Base-by-base conservation (phyloP, 148 eudicot species). In the Diospyros lotus region DNA sequence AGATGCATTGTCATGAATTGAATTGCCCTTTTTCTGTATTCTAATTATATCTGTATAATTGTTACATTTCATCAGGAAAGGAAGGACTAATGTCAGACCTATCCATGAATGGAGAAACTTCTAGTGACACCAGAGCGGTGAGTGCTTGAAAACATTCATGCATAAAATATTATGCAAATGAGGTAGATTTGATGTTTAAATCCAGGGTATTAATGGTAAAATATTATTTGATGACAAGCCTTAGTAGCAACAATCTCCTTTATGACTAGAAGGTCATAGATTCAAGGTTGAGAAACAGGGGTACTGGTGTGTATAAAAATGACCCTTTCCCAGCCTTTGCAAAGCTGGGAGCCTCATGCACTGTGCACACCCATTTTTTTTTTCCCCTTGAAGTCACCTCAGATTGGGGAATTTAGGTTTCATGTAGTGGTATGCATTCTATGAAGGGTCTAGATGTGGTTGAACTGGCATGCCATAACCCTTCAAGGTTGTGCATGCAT, bases 61-160 rank as follows among this genome's bases (percentile, higher is more conserved):
- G 58, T 28, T 77, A 9, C 50, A 66, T 46, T 73, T 13, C 44
- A 38, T 73, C 61, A 78, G 80, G 76, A 39, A 3, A 58, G 18
- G 60, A 78, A 46, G 52, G 11, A n/a, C 65, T 38, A 62, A 78
- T 73, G 80, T 51, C 67, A 48, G 56, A 73, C 53, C 5, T 59
- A 51, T 59, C 46, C 18, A 66, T 39, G 12, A 43, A 58, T 42
- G 68, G 70, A 0, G 76, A 66, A n/a, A 66, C 66, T 66, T 43
- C 46, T 60, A 59, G 15, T 40, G 11, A 38, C 45, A 42, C 4
- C 48, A 39, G 53, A 48, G 10, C 75, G 11, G 80, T 78, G 67
- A 72, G 80, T 73, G 44, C 5, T 66, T 9, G 18, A 56, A 7
- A 54, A 44, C 2, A 10, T 64, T 43, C 56, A 40, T 66, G 39